Evolutionary conservation across 2,329 filamentous ascomycete genomes (phyloP), one percentile per base, ranked within the genome.

Genomic region (Ceratocystis cacaofunesta): DNA sequence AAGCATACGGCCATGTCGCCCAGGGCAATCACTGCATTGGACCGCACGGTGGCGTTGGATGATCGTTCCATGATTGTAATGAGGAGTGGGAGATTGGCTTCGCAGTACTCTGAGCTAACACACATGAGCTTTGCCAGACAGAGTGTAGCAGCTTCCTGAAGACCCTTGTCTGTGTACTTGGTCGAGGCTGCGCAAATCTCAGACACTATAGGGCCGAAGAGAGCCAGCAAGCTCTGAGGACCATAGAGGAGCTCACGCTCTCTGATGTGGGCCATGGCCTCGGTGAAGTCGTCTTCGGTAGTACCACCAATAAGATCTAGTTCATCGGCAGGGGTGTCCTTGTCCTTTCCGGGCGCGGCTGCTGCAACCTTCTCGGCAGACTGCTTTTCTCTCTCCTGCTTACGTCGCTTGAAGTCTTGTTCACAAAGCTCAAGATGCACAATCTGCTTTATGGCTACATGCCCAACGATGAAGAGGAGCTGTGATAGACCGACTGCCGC

Each of bases 1-100:
- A 99, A 99, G 81, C 92, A 96, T 25, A 99, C 94, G 0, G 95
- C 95, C 94, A 99, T 99, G 73, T 99, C 94, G 48, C 94, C 94
- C 0, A 99, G 84, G 0, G 94, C 92, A 70, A 99, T 95, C 19
- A 99, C 95, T 8, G 95, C 90, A 73, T 99, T 99, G 71, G 90
- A 95, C 63, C 94, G 87, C 48, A 95, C 92, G 19, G 92, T 95
- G 1, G 95, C 88, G 71, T 96, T 90, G 41, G 90, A 84, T 1
- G 91, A 96, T 36, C 91, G 87, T 77, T 99, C 94, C 80, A 99
- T 92, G 71, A 99, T 97, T 17, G 92, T 97, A 75, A 99, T 96
- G 67, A 99, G 85, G 2, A 99, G 85, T 5, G 90, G 89, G 12
- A 99, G 81, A 72, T 99, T 95, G 50, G 84, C 83, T 76, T 97